Conservation (phyloP, 2,329 filamentous ascomycete species). For the Thelonectria blattea region DNA sequence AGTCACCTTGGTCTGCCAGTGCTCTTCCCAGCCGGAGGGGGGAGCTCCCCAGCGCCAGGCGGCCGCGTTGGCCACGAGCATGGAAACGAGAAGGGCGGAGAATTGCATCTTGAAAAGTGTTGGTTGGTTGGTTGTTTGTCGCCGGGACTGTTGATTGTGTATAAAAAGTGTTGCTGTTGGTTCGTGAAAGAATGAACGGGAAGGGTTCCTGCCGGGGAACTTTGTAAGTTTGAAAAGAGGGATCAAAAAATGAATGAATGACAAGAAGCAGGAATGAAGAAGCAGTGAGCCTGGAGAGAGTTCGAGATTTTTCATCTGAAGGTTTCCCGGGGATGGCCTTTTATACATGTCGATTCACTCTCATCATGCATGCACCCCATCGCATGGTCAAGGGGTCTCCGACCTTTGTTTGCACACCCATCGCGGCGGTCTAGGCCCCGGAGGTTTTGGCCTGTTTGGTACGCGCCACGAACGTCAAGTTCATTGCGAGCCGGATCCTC, state of each 20-base stretch:
- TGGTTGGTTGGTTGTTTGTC: slow-evolving; percentile 2
- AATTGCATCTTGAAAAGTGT: slow-evolving; percentile 17
- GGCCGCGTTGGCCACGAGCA: slow-evolving; percentile 25
- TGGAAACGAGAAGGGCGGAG: slow-evolving; percentile 16
- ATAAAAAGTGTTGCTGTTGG: not conserved
- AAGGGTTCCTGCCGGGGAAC: slow-evolving; percentile 18
- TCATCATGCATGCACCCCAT: too few species aligned
- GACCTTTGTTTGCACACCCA: not conserved
- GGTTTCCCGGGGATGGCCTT: not conserved
- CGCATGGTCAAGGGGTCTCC: not conserved
- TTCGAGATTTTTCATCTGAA: not conserved
- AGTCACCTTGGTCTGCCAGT: slow-evolving; percentile 2
- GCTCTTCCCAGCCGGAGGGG: not conserved
- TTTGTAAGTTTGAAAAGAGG: not conserved
- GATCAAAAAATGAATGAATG: slow-evolving; percentile 19
- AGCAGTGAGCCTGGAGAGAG: slow-evolving; percentile 6
- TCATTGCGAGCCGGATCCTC: not conserved
- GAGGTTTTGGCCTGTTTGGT: not conserved
- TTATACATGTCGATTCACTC: slow-evolving; percentile 10
- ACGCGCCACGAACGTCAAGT: not conserved
- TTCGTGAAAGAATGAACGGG: slow-evolving; percentile 16
- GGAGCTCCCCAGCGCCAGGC: slow-evolving; percentile 21
- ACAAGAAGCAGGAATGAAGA: slow-evolving; percentile 9
- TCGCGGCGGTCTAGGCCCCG: not conserved
- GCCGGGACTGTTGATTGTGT: slow-evolving; percentile 8